phyloP scores from a whole-genome alignment of 116 monocot genomes.

The Posidonia oceanica region DNA sequence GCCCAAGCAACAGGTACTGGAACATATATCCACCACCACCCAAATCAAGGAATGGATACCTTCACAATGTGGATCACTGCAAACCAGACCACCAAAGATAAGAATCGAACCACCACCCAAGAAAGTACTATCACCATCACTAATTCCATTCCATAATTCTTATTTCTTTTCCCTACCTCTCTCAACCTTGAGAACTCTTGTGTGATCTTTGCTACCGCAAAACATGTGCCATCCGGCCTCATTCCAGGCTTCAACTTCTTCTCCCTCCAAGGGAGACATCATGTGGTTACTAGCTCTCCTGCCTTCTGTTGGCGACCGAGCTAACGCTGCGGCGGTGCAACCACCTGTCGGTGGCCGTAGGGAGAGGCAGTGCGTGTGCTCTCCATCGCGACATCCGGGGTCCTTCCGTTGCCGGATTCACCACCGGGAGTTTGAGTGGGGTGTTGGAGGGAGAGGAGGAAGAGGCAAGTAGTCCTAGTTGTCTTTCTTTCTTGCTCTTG shows the following conservation, averaged over 20 bases:
- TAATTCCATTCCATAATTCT: not conserved
- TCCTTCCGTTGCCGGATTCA: conserved; percentile 50
- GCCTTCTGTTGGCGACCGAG: not conserved
- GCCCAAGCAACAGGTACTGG: not conserved
- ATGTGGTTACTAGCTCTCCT: not conserved
- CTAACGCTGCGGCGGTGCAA: not conserved
- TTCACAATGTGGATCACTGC: not conserved
- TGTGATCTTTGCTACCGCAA: too few species aligned
- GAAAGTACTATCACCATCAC: not conserved
- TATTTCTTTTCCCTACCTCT: too few species aligned
- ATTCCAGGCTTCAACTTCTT: too few species aligned
- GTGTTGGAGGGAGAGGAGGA: not conserved
- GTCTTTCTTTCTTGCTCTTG: too few species aligned
- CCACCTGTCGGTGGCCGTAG: not conserved
- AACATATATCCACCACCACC: not conserved
- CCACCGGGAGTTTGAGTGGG: conserved; percentile 24
- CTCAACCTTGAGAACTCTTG: too few species aligned
- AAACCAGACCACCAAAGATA: conserved; percentile 1
- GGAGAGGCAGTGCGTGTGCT: conserved; percentile 25
- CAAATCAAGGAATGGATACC: not conserved
- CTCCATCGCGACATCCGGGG: conserved; percentile 39
- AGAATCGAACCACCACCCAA: too few species aligned
- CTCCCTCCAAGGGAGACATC: too few species aligned
- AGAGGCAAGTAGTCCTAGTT: not conserved
- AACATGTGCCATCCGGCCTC: too few species aligned